These are phyloP conservation scores for Ophiosphaerella herpotricha DNA, from an alignment of 2,329 filamentous ascomycete genomes.

Conservation along the genomic window DNA sequence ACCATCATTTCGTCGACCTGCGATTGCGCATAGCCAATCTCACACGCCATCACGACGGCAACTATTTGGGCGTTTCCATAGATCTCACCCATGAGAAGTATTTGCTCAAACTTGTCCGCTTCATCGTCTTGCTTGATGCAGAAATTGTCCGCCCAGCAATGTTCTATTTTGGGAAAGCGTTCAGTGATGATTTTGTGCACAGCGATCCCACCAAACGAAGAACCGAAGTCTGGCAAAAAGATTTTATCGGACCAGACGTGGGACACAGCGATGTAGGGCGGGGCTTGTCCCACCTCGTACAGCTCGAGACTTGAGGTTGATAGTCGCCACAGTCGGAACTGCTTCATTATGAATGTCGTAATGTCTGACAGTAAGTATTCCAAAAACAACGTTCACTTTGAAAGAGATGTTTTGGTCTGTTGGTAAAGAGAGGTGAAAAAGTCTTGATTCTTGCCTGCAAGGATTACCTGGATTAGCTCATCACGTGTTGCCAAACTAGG, in stretches of 20 bases:
- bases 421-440: no score
- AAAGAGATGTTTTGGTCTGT: no score
- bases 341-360: no score
- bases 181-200: not conserved
- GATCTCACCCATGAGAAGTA: not conserved
- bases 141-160: constrained; percentile 1
- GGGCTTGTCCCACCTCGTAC: not conserved
- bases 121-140: constrained; percentile 3
- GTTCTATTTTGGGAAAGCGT: not conserved
- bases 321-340: no score
- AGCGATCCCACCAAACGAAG: not conserved
- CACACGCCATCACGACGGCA: not conserved
- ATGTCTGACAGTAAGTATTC: no score
- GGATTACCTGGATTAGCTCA: no score
- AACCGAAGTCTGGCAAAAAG: not conserved
- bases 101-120: not conserved
- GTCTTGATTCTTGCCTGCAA: no score
- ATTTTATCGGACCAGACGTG: not conserved
- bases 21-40: not conserved
- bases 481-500: no score
- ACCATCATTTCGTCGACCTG: no score
- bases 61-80: not conserved
- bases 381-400: no score
- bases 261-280: constrained; percentile 1
- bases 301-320: not conserved